Conservation (phyloP, 306 rosid genomes). For the Datisca glomerata region DNA sequence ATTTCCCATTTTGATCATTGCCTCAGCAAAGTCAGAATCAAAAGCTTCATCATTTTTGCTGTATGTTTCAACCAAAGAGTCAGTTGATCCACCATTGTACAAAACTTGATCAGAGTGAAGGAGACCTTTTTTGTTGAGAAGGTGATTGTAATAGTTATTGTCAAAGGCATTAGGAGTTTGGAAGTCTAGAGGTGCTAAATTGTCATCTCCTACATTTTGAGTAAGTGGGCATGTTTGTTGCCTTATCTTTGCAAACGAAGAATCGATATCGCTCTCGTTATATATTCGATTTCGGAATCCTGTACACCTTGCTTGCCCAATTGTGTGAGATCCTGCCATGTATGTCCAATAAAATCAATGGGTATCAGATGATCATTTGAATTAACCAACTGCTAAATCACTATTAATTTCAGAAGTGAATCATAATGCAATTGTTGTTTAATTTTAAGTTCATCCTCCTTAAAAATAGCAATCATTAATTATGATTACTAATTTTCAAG, state of each 20-base stretch:
- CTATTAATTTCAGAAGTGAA: no score
- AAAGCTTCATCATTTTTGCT: constrained; percentile 21
- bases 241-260: constrained; percentile 36
- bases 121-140: constrained; percentile 43
- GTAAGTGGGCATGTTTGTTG: constrained; percentile 32
- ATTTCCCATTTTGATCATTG: constrained; percentile 77
- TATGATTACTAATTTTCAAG: no score
- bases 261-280: constrained; percentile 40
- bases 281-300: constrained; percentile 39
- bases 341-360: no score
- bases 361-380: no score
- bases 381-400: not conserved
- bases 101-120: constrained; percentile 64
- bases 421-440: no score
- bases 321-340: constrained; percentile 58
- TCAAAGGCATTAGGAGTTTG: constrained; percentile 43
- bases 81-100: constrained; percentile 57
- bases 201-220: constrained; percentile 30
- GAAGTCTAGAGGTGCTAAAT: constrained; percentile 37
- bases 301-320: constrained; percentile 62
- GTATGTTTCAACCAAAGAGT: constrained; percentile 43
- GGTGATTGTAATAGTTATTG: constrained; percentile 50
- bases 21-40: constrained; percentile 35
- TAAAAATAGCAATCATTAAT: no score
- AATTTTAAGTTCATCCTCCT: no score